phyloP scores from a whole-genome alignment of 768 basidiomycete species.

The Gloeopeniophorella convolvens region DNA sequence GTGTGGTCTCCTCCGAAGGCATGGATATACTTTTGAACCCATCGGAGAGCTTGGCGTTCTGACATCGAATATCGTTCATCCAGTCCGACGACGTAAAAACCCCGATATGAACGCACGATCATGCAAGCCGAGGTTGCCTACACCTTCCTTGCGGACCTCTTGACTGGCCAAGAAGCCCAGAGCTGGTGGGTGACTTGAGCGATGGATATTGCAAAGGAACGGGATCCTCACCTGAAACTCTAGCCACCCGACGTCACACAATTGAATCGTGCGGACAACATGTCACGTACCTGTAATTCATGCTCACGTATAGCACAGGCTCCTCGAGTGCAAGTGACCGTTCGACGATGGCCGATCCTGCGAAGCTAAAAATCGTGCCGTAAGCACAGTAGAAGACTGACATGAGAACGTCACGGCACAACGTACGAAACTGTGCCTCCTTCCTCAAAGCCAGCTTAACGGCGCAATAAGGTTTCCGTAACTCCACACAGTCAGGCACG shows the following conservation, averaged over 20 bases:
- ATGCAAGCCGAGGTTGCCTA: constrained; percentile 57
- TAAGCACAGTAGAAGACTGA: background rate
- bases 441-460: too few species aligned
- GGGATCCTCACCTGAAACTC: constrained; percentile 2
- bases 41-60: constrained; percentile 55
- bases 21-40: constrained; percentile 60
- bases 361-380: background rate
- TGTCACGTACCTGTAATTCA: constrained; percentile 23
- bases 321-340: constrained; percentile 21
- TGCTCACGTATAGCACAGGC: constrained; percentile 24
- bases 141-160: constrained; percentile 44
- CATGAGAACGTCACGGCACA: too few species aligned
- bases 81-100: too few species aligned
- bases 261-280: background rate
- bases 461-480: background rate
- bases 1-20: constrained; percentile 57
- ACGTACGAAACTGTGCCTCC: too few species aligned
- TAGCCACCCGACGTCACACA: background rate
- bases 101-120: constrained; percentile 48
- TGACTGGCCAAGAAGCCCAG: constrained; percentile 47
- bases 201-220: background rate
- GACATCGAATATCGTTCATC: too few species aligned
- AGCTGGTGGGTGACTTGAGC: constrained; percentile 20
- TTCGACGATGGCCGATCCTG: constrained; percentile 16
- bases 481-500: background rate